phyloP scores from a whole-genome alignment of 2,329 filamentous ascomycete genomes.

The Fusarium graminum region DNA sequence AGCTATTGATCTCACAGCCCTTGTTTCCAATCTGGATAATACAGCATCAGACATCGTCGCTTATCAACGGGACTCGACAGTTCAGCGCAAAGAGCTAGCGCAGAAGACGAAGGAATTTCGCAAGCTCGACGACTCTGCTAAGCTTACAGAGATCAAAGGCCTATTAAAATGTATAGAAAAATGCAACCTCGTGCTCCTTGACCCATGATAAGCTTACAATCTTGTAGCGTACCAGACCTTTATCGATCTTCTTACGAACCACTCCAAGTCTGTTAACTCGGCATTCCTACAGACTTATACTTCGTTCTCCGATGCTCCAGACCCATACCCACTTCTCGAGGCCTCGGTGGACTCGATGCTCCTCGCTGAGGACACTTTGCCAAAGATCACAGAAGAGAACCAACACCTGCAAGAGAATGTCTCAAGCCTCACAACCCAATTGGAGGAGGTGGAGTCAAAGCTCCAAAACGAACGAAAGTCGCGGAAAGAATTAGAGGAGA shows the following conservation, averaged over 20 bases:
- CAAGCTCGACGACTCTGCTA: conserved; percentile 89
- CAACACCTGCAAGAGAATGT: conserved; percentile 86
- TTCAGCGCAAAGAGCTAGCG: conserved; percentile 96
- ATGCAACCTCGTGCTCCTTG: not conserved
- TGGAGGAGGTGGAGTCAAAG: conserved; percentile 85
- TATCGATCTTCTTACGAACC: conserved; percentile 95
- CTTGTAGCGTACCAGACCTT: conserved; percentile 90
- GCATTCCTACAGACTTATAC: conserved; percentile 95
- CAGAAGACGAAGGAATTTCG: conserved; percentile 99
- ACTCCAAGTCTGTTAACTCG: conserved; percentile 93
- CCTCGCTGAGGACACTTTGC: conserved; percentile 90
- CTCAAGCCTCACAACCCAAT: conserved; percentile 78
- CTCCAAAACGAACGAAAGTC: conserved; percentile 82
- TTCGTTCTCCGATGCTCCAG: conserved; percentile 92
- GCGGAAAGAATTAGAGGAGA: conserved; percentile 81
- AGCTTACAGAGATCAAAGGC: conserved; percentile 88
- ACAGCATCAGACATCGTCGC: conserved; percentile 95
- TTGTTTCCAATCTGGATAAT: conserved; percentile 88
- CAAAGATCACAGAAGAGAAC: conserved; percentile 90
- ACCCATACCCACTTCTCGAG: conserved; percentile 95
- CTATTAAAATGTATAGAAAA: conserved; percentile 78
- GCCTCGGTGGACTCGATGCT: conserved; percentile 95
- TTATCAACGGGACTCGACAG: conserved; percentile 93
- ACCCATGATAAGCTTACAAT: conserved; percentile 20
- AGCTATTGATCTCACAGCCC: conserved; percentile 89